Base-by-base conservation (phyloP, 352 stramenopile species). In the Lagenidium giganteum region DNA sequence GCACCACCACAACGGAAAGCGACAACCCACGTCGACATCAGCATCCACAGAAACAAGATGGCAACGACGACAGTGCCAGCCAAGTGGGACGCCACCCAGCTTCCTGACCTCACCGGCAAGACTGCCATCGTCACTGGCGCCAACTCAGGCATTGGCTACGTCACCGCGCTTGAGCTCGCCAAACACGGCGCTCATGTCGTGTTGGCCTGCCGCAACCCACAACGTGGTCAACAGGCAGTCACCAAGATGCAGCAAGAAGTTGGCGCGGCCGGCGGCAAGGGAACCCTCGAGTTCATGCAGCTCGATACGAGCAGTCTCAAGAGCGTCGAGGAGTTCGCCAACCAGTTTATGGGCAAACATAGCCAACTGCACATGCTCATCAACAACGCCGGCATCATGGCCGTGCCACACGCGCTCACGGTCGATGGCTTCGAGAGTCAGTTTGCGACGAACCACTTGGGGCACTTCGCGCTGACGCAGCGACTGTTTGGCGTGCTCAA, bases 151-250 rank as follows among this genome's bases (percentile, higher is more conserved):
- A 65, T 84, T 35, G 71, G 71, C 8, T 73, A 57, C 28, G 58
- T 73, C 54, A 75, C 66, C n/a, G 52, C 68, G 16, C 24, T 38
- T 25, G 38, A 38, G 14, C 48, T 87, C 17, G 73, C 60, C 12
- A 33, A 61, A 27, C 54, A 66, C 35, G 67, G 69, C 24, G 72
- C 61, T 27, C 25, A 70, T 18, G 77, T 90, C n/a, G 61, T 90
- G 31, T 42, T 85, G 4, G 73, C 73, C 3, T 83, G 70, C 60
- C 70, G 76, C 20, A 5, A 30, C n/a, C 17, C 31, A 45, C 50
- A 52, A 22, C 28, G 41, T 16, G 36, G 32, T 5, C 17, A 35
- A 16, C 26, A 44, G 2, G 49, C 50, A 3, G 35, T 57, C 21
- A 11, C 42, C 8, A 30, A 51, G 11, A 48, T 63, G 29, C 20